Conservation (phyloP, 805 yeast species). For the Cyberlindnera sargentensis region DNA sequence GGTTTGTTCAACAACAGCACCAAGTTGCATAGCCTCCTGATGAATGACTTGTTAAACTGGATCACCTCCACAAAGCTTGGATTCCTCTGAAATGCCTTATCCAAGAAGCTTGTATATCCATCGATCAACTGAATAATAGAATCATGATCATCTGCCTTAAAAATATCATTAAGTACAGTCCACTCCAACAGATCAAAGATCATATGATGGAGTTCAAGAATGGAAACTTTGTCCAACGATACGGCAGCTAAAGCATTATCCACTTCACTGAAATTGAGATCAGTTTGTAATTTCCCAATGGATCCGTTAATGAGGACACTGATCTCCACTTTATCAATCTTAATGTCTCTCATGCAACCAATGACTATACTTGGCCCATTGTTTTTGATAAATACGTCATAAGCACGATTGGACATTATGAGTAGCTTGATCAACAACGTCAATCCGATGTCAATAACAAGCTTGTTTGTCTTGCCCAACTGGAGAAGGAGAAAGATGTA, state of each 20-base stretch:
- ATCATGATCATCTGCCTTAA: constrained; percentile 29
- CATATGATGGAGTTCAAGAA: constrained; percentile 40
- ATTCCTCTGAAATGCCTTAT: constrained; percentile 23
- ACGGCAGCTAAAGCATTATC: constrained; percentile 3
- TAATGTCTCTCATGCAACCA: constrained; percentile 38
- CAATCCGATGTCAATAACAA: constrained; percentile 25
- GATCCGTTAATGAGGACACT: constrained; percentile 37
- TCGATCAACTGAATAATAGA: constrained; percentile 25
- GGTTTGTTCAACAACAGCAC: constrained; percentile 26
- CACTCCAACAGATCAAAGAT: constrained; percentile 30
- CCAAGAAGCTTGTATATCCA: constrained; percentile 19
- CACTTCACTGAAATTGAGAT: constrained; percentile 15
- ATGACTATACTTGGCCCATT: constrained; percentile 46
- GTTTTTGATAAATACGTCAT: constrained; percentile 42
- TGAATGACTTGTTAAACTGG: constrained; percentile 22
- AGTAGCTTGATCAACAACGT: constrained; percentile 46
- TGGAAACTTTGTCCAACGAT: constrained; percentile 14
- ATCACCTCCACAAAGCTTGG: constrained; percentile 23
- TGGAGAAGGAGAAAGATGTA: constrained; percentile 55
- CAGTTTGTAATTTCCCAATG: constrained; percentile 35
- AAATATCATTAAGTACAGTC: constrained; percentile 29
- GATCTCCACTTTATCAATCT: constrained; percentile 26
- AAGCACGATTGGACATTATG: constrained; percentile 38
- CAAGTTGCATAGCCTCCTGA: constrained; percentile 23
- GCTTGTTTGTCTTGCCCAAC: constrained; percentile 27